Evolutionary conservation across 257 asterid genomes (phyloP), one percentile per base, ranked within the genome.

Genomic region (Solanum ossicruentum): DNA sequence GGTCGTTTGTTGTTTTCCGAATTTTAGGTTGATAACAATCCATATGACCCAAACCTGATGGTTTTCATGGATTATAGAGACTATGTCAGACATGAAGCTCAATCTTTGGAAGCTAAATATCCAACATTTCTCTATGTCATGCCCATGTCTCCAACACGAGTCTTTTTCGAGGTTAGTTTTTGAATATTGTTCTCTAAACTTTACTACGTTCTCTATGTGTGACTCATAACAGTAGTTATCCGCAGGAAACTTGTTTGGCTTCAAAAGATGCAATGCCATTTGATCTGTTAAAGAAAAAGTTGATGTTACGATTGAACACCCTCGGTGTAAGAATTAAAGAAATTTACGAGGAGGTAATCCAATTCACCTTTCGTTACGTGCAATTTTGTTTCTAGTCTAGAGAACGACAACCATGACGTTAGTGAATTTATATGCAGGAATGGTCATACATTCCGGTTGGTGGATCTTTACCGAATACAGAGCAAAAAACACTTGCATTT

Each of bases 381-480:
- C 41, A 72, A 51, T 79, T 21, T 72, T 66, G 60, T 12, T 28
- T n/a, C 8, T 0, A 72, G 12, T 72, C 45, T 77, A 32, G 6
- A 67, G 55, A 83, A 39, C 23, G 52, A 70, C 66, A 80, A 12
- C 17, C 10, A 75, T 60, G 7, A 23, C 60, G 11, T 52, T n/a
- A 60, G 57, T 9, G 82, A 86, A 88, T 58, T 36, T 66, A 47
- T 87, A 85, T 70, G 89, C 85, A 97, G 99, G 99, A 97, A 84
- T 97, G 99, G 99, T 94, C 99, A 83, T 97, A 97, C 83, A 97
- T 97, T 85, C 99, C 99, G 6, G 98, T 97, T 61, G 99, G 99
- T 58, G 99, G 99, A 84, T 97, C 99, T 49, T 91, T 97, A 88
- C 99, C 99, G 32, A 95, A 92, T 87, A 97, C 98, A 1, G 98